Base-by-base conservation (phyloP, 2,329 filamentous ascomycete species). In the Scedosporium minutisporum region DNA sequence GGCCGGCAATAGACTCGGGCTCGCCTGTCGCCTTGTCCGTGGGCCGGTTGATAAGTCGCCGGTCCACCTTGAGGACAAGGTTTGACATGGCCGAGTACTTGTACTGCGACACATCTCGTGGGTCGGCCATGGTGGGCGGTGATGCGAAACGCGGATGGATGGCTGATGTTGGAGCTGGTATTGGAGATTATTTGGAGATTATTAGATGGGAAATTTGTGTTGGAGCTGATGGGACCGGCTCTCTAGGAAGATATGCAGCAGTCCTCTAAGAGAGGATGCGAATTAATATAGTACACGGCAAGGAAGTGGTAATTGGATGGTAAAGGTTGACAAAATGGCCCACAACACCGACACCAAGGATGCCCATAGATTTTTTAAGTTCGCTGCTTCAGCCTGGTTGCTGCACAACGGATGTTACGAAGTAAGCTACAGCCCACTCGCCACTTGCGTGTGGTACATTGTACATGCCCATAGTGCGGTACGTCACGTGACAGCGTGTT, bases 81-180 rank as follows among this genome's bases (percentile, higher is more conserved):
- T 99, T 99, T 80, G 95, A 99, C 95, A 99, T 97, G 76, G 91
- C 92, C 87, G 92, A 92, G 85, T 97, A 96, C 78, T 97, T 97
- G 85, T 96, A 97, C 78, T 96, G 93, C 77, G 91, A 93, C 71
- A 96, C 90, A 88, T 95, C 86, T 77, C 85, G 85, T 72, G 85
- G 82, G 75, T 87, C 89, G 76, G 89, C 83, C 90, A 93, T 93
- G 64, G 42, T 60, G 65, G 64, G 62, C 63, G 33, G 53, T 18
- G 27, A 3, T 18, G 57, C 27, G 57, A 41, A 16, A 27, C 33
- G 33, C 33, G 29, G 25, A n/a, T 25, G 23, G 14, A n/a, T 38
- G 57, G 29, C 6, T 7, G 27, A 27, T 25, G 53, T 57, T 4
- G 44, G n/a, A 7, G 51, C 5, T 18, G 12, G 18, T 21, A 27